Conservation (phyloP, 2,329 filamentous ascomycete genomes). For the Torrubiella hemipterigena region DNA sequence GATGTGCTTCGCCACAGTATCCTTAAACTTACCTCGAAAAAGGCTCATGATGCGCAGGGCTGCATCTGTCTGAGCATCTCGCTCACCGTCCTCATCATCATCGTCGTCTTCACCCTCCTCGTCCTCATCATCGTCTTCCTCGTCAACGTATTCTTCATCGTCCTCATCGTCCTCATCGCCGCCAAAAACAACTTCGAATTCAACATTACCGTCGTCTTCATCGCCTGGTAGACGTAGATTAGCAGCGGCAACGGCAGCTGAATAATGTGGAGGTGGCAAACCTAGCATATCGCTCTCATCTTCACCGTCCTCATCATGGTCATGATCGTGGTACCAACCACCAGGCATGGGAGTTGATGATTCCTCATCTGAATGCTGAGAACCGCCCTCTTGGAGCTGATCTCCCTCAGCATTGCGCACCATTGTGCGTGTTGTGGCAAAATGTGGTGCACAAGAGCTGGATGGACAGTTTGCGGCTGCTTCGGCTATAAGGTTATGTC, state of each 20-base stretch:
- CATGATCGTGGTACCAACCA: constrained; percentile 8
- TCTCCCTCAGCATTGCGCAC: no score
- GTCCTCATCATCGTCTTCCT: constrained; percentile 14
- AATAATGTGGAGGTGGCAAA: constrained; percentile 6
- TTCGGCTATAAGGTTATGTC: no score
- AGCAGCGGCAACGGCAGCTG: no score
- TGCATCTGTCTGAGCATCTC: constrained; percentile 10
- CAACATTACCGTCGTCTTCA: constrained; percentile 8
- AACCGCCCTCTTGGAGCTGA: no score
- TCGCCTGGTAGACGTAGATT: constrained; percentile 8
- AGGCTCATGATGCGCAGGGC: constrained; percentile 14
- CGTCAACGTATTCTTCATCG: constrained; percentile 12
- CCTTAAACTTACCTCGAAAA: constrained; percentile 14
- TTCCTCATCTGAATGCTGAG: no score
- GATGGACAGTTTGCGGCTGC: no score
- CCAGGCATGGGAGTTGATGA: no score
- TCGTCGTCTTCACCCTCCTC: constrained; percentile 14
- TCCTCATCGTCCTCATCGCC: constrained; percentile 12
- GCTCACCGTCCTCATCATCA: constrained; percentile 24
- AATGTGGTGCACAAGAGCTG: no score
- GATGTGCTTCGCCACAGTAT: background rate
- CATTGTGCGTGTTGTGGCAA: no score
- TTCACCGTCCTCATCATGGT: constrained; percentile 12
- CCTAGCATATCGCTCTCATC: constrained; percentile 12
- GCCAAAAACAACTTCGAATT: constrained; percentile 12